Evolutionary conservation across 345 rosid genomes (phyloP).

Genomic region (Theobroma cacao): DNA sequence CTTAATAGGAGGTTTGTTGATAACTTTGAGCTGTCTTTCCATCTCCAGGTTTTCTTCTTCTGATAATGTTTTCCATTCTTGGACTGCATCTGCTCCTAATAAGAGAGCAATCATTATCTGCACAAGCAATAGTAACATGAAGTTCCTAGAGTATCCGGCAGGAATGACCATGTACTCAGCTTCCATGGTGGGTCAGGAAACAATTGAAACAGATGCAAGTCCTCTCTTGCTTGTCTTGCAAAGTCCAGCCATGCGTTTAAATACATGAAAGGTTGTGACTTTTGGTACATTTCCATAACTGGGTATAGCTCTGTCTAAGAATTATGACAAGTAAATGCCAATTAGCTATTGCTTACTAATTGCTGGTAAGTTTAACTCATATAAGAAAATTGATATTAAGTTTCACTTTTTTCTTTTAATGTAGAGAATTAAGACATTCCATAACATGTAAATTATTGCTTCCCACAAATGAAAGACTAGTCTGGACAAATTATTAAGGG

Average conservation of each 20-base stretch:
- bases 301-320: neutral
- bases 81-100: neutral
- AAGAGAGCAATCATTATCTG: constrained; percentile 3
- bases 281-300: neutral
- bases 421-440: neutral
- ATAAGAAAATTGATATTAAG: neutral
- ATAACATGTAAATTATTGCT: too few species aligned
- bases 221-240: neutral
- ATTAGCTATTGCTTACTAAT: neutral
- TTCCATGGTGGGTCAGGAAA: neutral
- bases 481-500: too few species aligned
- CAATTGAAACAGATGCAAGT: neutral
- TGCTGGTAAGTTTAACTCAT: neutral
- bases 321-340: neutral
- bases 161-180: neutral
- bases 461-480: too few species aligned
- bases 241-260: neutral
- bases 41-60: constrained; percentile 24
- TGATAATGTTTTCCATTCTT: neutral
- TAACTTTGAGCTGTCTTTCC: constrained; percentile 26
- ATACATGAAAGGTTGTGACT: neutral
- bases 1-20: constrained; percentile 32
- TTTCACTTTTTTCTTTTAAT: neutral
- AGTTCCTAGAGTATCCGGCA: neutral
- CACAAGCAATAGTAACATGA: neutral